Base-by-base conservation (phyloP, 345 rosid genomes). In the Reutealis trisperma region DNA sequence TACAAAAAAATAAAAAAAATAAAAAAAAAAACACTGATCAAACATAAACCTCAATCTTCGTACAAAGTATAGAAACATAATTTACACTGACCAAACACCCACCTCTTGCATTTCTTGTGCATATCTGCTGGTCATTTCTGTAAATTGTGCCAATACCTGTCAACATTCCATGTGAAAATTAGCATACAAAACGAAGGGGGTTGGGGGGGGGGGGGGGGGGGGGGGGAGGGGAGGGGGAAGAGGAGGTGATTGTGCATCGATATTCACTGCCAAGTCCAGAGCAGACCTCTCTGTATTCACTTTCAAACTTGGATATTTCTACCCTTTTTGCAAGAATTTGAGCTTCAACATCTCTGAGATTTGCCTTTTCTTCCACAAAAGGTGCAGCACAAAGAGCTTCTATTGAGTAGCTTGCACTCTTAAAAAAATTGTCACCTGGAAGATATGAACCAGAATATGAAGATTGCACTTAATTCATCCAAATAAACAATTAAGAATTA, bases 371-470 rank as follows among this genome's bases (percentile, higher is more conserved):
- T 86, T 92, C 88, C 0, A 60, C 54, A 79, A 92, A 94, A 67
- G 92, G 86, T 70, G 87, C 92, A 73, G 96, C 94, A 78, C 91
- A 94, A 73, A 94, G 84, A 75, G 95, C 97, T 86, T 96, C 97
- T 78, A 96, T 83, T 45, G 95, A 91, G 85, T 96, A 96, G 87
- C 88, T 87, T 77, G 88, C 97, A 72, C 91, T 90, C 81, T 88
- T 94, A 77, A 96, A 96, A 86, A 96, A 96, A 70, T 94, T 96
- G 83, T 94, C 99, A 79, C 99, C 99, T 96, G 81, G 60, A 82
- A 83, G 65, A 59, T 54, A 78, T 25, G 58, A 44, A 30, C 55
- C 75, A 79, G 54, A 76, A 73, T 49, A 74, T 25, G 42, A 75
- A 81, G 41, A 55, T 57, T 24, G 52, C 63, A 59, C 65, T 74